Base-by-base conservation (phyloP, 2,329 filamentous ascomycete genomes). In the Xenoacremonium recifei region DNA sequence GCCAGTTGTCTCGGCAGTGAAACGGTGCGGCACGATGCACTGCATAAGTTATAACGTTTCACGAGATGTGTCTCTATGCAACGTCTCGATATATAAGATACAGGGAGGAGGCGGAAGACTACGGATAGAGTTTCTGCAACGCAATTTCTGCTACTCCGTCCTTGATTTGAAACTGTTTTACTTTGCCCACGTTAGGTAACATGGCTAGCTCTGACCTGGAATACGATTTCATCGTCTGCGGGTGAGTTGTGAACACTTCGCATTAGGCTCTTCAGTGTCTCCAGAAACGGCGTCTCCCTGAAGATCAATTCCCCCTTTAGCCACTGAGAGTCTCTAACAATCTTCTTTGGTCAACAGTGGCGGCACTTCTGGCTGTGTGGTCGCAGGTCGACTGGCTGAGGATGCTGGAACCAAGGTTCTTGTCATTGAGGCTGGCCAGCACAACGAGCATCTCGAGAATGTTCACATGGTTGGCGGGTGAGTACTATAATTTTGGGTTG, bases 401-500 rank as follows among this genome's bases (percentile, higher is more conserved):
- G 50, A 59, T 29, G 49, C 58, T 2, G 43, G 54, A 10, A 44
- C 50, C 12, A 59, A 45, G 27, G 55, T 68, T 7, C 57, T 67
- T 1, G 51, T 68, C 10, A 57, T 68, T 19, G 65, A 68, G 41
- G 65, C 65, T n/a, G 65, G 65, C 6, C 53, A 62, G 16, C 62
- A 70, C 43, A 69, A 65, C 43, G 59, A 65, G 42, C 51, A 73
- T 25, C 58, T 76, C 0, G 72, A 75, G 33, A 75, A 72, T 39
- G 68, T 71, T 3, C 64, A 75, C 39, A 77, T 77, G 73, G 65
- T 66, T 5, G 74, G 74, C 41, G 74, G 71, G 62, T 72, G 57
- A 54, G 62, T 5, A 35, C 21, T 19, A 5, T 32, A 16, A 9
- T 6, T 32, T 27, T 27, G 23, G 9, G 29, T 32, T 11, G 15